A percentile compares a stretch with the other conserved stretches of the same genome.
Conservation (phyloP, 306 rosid species). For the Lupinus albus region DNA sequence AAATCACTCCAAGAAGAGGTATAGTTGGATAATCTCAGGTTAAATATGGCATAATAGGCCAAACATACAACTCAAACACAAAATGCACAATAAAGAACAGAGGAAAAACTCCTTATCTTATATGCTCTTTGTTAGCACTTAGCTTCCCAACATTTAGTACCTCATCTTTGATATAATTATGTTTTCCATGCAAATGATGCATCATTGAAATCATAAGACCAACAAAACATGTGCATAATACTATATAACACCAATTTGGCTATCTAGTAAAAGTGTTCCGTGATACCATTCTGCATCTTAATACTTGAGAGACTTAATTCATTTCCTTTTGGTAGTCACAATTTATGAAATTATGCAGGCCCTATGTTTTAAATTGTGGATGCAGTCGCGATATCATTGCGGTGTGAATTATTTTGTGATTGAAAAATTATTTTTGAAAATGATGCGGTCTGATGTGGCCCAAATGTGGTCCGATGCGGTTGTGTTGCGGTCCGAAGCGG, state of each 20-base stretch:
- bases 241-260: no score
- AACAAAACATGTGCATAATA: no score
- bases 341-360: not conserved
- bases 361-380: no score
- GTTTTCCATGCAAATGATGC: not conserved
- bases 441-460: no score
- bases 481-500: no score
- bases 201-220: not conserved
- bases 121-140: no score
- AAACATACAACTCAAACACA: slow-evolving; percentile 2
- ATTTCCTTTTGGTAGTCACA: slow-evolving; percentile 1
- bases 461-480: no score
- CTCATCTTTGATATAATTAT: not conserved
- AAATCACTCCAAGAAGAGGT: not conserved
- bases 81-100: not conserved
- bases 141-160: no score
- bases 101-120: not conserved
- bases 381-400: no score
- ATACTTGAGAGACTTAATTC: not conserved
- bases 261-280: not conserved
- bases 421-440: no score
- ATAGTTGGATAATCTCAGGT: slow-evolving; percentile 6
- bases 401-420: no score
- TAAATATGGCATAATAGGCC: slow-evolving; percentile 20
- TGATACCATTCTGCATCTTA: not conserved